phyloP scores from a whole-genome alignment of 1,284 basidiomycete species.

The Pseudozyma tsukubaensis region DNA sequence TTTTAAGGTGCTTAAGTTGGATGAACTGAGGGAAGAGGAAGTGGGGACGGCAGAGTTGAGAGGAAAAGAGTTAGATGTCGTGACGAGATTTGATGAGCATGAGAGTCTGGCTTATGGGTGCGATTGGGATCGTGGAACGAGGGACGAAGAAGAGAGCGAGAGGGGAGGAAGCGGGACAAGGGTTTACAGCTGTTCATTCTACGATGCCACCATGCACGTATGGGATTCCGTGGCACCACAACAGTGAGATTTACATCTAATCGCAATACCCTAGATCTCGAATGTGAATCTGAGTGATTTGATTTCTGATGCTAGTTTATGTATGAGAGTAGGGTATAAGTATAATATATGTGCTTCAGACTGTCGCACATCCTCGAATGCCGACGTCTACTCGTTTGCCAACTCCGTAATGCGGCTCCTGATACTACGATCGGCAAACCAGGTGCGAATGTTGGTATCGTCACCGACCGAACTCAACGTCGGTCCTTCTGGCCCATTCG shows the following conservation, averaged over 20 bases:
- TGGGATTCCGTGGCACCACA: slow-evolving; percentile 73
- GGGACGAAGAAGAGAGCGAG: slow-evolving; percentile 55
- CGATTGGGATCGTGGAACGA: slow-evolving; percentile 81
- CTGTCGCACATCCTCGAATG: no score
- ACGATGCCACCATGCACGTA: slow-evolving; percentile 85
- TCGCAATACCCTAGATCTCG: not conserved
- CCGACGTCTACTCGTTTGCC: slow-evolving; percentile 9
- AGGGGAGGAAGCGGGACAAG: slow-evolving; percentile 73
- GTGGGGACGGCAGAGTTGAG: slow-evolving; percentile 14
- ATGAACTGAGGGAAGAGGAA: slow-evolving; percentile 8
- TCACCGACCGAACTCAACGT: slow-evolving; percentile 59
- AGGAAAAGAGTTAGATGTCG: slow-evolving; percentile 47
- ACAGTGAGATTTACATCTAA: not conserved
- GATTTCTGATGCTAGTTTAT: not conserved
- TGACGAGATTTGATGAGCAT: slow-evolving; percentile 80
- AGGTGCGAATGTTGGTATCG: slow-evolving; percentile 59
- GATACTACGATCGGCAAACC: slow-evolving; percentile 70
- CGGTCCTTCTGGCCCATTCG: slow-evolving; percentile 57
- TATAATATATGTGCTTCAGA: not conserved
- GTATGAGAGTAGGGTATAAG: not conserved
- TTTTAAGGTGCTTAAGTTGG: slow-evolving; percentile 74
- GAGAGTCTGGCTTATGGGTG: slow-evolving; percentile 90
- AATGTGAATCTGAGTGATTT: not conserved
- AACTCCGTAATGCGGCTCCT: slow-evolving; percentile 8
- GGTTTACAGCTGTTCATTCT: slow-evolving; percentile 94